These are phyloP conservation scores for Scutellaria barbata DNA, from an alignment of 257 asterid genomes.

Conservation along the genomic window DNA sequence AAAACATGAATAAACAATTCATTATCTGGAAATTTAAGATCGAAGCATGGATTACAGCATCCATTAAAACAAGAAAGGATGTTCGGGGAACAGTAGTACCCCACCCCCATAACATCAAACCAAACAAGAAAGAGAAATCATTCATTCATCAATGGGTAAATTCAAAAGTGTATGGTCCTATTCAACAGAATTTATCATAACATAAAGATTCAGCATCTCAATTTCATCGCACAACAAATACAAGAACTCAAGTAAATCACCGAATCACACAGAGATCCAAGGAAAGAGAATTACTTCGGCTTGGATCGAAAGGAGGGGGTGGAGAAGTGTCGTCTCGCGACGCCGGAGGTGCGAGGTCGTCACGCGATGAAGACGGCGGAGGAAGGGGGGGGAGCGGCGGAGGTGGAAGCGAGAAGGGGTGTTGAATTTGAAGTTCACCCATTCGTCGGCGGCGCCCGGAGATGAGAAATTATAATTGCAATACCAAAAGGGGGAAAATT, in stretches of 20 bases:
- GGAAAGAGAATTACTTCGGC: conserved; percentile 56
- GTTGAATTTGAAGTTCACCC: conserved; percentile 60
- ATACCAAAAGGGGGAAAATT: not conserved
- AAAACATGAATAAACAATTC: conserved; percentile 12
- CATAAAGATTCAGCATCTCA: not conserved
- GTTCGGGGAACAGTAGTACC: not conserved
- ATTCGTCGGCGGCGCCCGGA: conserved; percentile 38
- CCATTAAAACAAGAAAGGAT: not conserved
- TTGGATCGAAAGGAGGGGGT: conserved; percentile 65
- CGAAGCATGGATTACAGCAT: not conserved
- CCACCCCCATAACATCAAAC: not conserved
- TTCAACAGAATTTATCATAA: not conserved
- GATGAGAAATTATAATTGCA: not conserved
- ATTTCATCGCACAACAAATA: not conserved
- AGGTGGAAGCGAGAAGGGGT: conserved; percentile 62
- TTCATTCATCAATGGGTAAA: not conserved
- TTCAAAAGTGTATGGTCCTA: not conserved
- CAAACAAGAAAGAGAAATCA: conserved; percentile 9
- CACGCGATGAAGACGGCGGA: conserved; percentile 41
- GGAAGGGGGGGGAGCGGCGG: conserved; percentile 57
- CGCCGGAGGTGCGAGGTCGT: conserved; percentile 42
- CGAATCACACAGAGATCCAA: not conserved
- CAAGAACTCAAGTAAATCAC: not conserved
- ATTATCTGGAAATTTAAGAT: not conserved
- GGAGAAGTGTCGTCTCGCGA: conserved; percentile 36